Conservation (phyloP, 257 asterid species). For the Capsicum rhomboideum region DNA sequence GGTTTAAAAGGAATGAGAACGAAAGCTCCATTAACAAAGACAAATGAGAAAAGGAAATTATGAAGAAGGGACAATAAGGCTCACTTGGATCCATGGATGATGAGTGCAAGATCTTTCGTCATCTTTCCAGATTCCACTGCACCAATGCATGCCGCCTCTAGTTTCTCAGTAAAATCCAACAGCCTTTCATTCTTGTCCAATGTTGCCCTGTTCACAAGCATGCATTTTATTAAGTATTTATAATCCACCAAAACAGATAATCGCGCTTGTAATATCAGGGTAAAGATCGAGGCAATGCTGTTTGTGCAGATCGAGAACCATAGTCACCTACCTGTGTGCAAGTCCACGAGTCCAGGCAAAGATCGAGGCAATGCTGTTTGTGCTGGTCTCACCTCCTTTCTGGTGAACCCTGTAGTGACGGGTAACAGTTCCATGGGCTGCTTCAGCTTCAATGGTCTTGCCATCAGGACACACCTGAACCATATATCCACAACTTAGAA, state of each 20-base stretch:
- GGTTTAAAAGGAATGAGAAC: not conserved
- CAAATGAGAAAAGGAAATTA: not conserved
- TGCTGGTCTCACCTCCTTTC: conserved; percentile 99
- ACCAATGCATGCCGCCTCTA: conserved; percentile 93
- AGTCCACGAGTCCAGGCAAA: conserved; percentile 99
- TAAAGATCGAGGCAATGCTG: not conserved
- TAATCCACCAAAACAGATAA: not conserved
- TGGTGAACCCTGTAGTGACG: conserved; percentile 99
- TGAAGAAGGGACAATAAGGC: not conserved
- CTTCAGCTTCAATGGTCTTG: conserved; percentile 98
- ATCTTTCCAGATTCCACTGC: conserved; percentile 94
- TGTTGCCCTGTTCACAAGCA: conserved; percentile 61
- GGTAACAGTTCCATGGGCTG: conserved; percentile 99
- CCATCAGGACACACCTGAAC: conserved; percentile 97
- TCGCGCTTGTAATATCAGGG: not conserved
- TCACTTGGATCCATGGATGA: conserved; percentile 91
- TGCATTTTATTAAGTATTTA: not conserved
- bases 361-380: conserved; percentile 98
- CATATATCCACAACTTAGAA: not conserved
- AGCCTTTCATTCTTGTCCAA: conserved; percentile 76
- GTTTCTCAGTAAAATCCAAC: conserved; percentile 81
- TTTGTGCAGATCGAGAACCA: not conserved
- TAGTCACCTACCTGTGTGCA: conserved; percentile 67
- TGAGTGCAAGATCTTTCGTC: conserved; percentile 99
- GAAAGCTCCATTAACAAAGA: not conserved